Conservation (phyloP, 2,329 filamentous ascomycete species). For the Monilinia vaccinii-corymbosi region DNA sequence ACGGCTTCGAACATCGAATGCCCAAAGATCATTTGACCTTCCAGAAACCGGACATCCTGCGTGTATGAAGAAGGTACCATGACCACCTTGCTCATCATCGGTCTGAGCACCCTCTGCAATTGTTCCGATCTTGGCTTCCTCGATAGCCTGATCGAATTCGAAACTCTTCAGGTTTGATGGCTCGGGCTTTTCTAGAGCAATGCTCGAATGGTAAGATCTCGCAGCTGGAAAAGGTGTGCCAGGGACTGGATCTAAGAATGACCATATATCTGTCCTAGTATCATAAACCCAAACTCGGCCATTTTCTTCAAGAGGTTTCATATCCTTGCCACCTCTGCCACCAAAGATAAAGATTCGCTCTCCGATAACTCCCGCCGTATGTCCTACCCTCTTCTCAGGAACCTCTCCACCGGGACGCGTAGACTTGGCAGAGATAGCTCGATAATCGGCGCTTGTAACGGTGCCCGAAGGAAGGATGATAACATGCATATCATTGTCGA, state of each 20-base stretch:
- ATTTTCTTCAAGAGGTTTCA: conserved; percentile 63
- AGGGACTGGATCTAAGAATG: conserved; percentile 47
- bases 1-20: conserved; percentile 56
- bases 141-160: conserved; percentile 27
- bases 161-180: conserved; percentile 21
- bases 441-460: conserved; percentile 48
- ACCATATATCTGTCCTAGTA: conserved; percentile 55
- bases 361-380: conserved; percentile 59
- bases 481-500: conserved; percentile 64
- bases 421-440: conserved; percentile 42
- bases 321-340: conserved; percentile 60
- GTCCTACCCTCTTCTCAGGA: conserved; percentile 62
- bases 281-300: conserved; percentile 73
- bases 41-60: conserved; percentile 60
- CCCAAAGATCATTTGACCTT: conserved; percentile 63
- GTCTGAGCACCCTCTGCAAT: conserved; percentile 46
- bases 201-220: conserved; percentile 62
- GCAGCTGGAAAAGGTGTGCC: conserved; percentile 46
- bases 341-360: conserved; percentile 73
- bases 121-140: conserved; percentile 48
- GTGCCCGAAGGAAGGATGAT: conserved; percentile 51
- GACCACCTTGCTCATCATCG: conserved; percentile 54
- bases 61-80: conserved; percentile 65
- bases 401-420: conserved; percentile 37
- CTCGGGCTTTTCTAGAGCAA: conserved; percentile 45